phyloP scores from a whole-genome alignment of 768 basidiomycete genomes.

The Panaeolus cyanescens region DNA sequence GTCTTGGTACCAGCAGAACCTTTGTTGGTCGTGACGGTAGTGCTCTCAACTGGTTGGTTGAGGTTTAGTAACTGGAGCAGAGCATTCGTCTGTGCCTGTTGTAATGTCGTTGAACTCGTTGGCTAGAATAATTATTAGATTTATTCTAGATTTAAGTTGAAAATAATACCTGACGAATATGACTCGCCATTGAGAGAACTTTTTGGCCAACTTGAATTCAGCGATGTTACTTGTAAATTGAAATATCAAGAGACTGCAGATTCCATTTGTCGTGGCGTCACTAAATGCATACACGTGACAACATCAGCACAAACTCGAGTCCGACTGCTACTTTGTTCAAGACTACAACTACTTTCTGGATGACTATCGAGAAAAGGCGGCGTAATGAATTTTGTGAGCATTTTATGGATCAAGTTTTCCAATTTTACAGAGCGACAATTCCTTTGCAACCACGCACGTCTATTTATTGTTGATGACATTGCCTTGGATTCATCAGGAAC shows the following conservation, averaged over 20 bases:
- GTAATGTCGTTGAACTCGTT: conserved; percentile 60
- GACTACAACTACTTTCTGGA: too few relatives aligned
- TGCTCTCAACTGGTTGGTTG: conserved; percentile 58
- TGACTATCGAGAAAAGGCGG: too few relatives aligned
- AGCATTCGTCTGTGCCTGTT: conserved; percentile 86
- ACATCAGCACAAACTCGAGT: too few relatives aligned
- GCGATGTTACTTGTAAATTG: not conserved
- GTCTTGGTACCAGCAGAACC: conserved; percentile 47
- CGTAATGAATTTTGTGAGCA: too few relatives aligned
- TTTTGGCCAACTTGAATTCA: not conserved
- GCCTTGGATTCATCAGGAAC: too few relatives aligned
- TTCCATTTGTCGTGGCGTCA: not conserved
- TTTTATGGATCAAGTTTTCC: too few relatives aligned
- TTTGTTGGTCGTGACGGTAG: conserved; percentile 37
- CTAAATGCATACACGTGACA: not conserved
- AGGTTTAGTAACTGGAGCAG: conserved; percentile 87
- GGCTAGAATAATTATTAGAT: conserved; percentile 18
- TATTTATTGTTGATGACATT: too few relatives aligned
- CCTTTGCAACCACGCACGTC: too few relatives aligned
- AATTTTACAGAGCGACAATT: too few relatives aligned
- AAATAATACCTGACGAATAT: conserved; percentile 33
- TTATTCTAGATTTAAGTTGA: not conserved
- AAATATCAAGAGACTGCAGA: not conserved
- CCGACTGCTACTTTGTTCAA: too few relatives aligned
- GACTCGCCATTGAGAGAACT: conserved; percentile 31